Evolutionary conservation across 148 eudicot species (phyloP), one percentile per base, ranked within the genome.

Genomic region (Rhododendron mucronatum): DNA sequence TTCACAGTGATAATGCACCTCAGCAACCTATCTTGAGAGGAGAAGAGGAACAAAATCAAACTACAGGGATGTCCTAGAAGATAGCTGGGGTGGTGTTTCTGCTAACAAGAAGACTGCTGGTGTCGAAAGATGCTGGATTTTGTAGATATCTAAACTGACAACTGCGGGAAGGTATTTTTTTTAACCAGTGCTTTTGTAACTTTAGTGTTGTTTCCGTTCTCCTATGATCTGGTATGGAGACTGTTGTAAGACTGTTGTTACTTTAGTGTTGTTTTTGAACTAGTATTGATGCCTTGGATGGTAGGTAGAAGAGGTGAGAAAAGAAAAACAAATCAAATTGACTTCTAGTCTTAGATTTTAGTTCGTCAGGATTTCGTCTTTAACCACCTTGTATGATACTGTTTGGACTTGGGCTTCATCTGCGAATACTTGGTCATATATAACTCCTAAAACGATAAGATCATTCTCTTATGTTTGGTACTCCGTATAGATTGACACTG

Each of bases 1-100:
- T 82, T 50, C 84, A 86, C n/a, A 82, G 88, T 74, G 67, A 88
- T 48, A 75, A 77, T 82, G 81, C 74, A 51, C 83, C 86, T 74
- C 88, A 87, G 44, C 89, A 86, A 85, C 75, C 87, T 57, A 82
- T 77, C 88, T 81, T 67, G 83, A 86, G 80, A 61, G 77, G 53
- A 82, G 33, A 77, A 30, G 20, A 73, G 78, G 85, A 85, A 44
- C 13, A 76, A 44, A 10, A 61, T 51, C 77, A 45, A 51, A 20
- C 61, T 26, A 73, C 55, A 55, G 65, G 83, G 13, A 88, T 76
- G 65, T 65, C 76, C 48, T 81, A 47, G 44, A 83, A 59, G 61
- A n/a, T 41, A 61, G 33, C 16, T 35, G 80, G 48, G 41, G 12
- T 11, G 37, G 28, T 21, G 57, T 48, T 80, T 26, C 50, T 80